Conservation (phyloP, 352 stramenopile genomes). For the Pythium brassicae region DNA sequence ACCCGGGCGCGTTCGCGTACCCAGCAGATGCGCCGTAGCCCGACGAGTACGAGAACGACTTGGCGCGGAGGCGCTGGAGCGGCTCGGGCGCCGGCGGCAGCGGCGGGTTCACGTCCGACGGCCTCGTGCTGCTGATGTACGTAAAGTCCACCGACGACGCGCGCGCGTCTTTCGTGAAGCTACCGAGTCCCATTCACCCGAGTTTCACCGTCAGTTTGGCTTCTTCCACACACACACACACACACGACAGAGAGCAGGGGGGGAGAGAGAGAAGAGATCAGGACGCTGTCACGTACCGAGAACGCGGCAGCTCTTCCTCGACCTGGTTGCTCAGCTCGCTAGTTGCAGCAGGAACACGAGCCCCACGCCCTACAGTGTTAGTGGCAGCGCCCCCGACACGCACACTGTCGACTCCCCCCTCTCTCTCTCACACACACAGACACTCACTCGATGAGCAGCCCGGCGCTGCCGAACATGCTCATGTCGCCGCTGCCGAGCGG, state of each 20-base stretch:
- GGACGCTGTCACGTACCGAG: constrained; percentile 8
- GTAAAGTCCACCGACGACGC: constrained; percentile 80
- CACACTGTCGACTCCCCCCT: too few species aligned
- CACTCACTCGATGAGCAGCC: constrained; percentile 6
- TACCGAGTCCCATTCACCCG: neutral
- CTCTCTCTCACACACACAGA: neutral
- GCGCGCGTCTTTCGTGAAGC: constrained; percentile 59
- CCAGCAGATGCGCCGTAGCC: constrained; percentile 40
- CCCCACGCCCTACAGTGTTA: too few species aligned
- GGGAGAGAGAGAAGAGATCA: too few species aligned
- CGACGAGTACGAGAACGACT: constrained; percentile 75
- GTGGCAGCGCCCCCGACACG: too few species aligned
- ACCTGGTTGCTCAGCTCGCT: constrained; percentile 16
- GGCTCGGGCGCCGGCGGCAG: constrained; percentile 63
- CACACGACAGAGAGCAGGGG: neutral
- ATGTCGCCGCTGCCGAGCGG: constrained; percentile 11
- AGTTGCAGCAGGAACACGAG: too few species aligned
- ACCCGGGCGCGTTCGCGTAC: constrained; percentile 17
- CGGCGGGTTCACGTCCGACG: constrained; percentile 51
- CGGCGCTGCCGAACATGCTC: constrained; percentile 7
- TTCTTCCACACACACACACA: neutral
- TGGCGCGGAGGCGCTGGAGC: constrained; percentile 59
- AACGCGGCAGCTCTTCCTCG: constrained; percentile 7
- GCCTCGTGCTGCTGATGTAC: constrained; percentile 21
- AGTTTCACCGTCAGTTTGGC: neutral